These are phyloP conservation scores for Backusella sp. DNA, from an alignment of 192 early-diverging fungal species.

Conservation along the genomic window DNA sequence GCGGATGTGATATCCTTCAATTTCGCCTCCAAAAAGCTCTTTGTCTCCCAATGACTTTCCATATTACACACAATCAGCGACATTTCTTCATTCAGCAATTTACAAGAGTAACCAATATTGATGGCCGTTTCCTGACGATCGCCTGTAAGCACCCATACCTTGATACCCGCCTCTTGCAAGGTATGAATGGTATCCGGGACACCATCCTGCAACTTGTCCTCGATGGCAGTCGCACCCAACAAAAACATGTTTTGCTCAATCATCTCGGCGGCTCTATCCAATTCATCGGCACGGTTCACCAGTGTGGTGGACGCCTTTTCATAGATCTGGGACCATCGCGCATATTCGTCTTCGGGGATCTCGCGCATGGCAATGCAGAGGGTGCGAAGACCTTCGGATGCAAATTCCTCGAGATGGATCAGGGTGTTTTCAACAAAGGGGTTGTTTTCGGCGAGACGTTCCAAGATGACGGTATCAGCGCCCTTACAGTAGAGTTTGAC, in stretches of 20 bases:
- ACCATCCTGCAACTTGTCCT: slow-evolving; percentile 97
- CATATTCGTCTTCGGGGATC: slow-evolving; percentile 86
- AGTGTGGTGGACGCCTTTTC: slow-evolving; percentile 90
- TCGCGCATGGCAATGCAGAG: slow-evolving; percentile 95
- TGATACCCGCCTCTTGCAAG: slow-evolving; percentile 92
- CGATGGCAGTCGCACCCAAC: slow-evolving; percentile 96
- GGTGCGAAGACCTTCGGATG: slow-evolving; percentile 93
- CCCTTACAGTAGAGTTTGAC: slow-evolving; percentile 96
- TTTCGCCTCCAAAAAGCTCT: slow-evolving; percentile 88
- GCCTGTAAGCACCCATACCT: slow-evolving; percentile 97
- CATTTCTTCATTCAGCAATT: slow-evolving; percentile 96
- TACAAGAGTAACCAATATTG: slow-evolving; percentile 97
- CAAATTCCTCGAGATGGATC: slow-evolving; percentile 91
- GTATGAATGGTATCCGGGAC: slow-evolving; percentile 97
- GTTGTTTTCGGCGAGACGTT: slow-evolving; percentile 77
- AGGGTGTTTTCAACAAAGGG: slow-evolving; percentile 72
- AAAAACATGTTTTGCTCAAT: slow-evolving; percentile 93
- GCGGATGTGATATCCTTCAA: slow-evolving; percentile 73
- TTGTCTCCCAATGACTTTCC: slow-evolving; percentile 87
- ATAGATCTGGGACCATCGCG: slow-evolving; percentile 77
- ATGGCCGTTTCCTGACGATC: slow-evolving; percentile 99
- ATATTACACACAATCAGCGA: slow-evolving; percentile 93
- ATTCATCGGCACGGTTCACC: slow-evolving; percentile 80
- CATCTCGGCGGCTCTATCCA: slow-evolving; percentile 92
- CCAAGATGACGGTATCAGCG: slow-evolving; percentile 96